These are phyloP conservation scores for Suillus brevipes DNA, from an alignment of 768 basidiomycete species.

Conservation along the genomic window DNA sequence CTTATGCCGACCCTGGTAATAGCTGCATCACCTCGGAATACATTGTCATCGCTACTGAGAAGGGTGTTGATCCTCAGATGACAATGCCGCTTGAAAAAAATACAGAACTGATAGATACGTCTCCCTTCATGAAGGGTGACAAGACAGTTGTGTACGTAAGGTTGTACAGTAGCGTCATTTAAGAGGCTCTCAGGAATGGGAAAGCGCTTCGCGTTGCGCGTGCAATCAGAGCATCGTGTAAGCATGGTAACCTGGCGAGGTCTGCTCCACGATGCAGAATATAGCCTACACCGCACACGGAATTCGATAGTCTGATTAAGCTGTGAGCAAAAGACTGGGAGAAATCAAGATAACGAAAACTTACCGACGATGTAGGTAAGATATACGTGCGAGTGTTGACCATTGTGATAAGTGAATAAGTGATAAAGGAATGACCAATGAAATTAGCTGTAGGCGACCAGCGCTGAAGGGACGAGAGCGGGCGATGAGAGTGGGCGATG, in stretches of 20 bases:
- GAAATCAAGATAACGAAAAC: background rate
- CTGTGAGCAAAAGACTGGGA: background rate
- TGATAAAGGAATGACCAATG: no score
- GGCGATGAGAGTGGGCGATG: background rate
- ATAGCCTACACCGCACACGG: conserved; percentile 6
- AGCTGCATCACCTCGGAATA: conserved; percentile 5
- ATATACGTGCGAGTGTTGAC: background rate
- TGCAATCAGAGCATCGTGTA: background rate
- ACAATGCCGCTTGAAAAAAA: conserved; percentile 14
- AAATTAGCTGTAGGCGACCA: no score
- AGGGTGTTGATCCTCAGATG: background rate
- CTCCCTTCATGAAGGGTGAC: conserved; percentile 6
- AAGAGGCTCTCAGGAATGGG: conserved; percentile 11
- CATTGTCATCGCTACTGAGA: background rate
- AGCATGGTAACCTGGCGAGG: conserved; percentile 6
- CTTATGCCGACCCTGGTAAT: conserved; percentile 4
- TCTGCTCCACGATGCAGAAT: conserved; percentile 4
- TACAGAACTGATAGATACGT: background rate
- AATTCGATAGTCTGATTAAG: conserved; percentile 1
- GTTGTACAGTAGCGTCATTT: background rate
- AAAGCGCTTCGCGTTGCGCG: background rate
- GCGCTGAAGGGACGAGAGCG: background rate
- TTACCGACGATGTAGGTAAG: background rate
- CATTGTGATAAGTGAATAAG: background rate
- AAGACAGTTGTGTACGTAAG: conserved; percentile 9